Evolutionary conservation across 495 filamentous ascomycete species (phyloP).

Genomic region (Staphylotrichum longicolle): DNA sequence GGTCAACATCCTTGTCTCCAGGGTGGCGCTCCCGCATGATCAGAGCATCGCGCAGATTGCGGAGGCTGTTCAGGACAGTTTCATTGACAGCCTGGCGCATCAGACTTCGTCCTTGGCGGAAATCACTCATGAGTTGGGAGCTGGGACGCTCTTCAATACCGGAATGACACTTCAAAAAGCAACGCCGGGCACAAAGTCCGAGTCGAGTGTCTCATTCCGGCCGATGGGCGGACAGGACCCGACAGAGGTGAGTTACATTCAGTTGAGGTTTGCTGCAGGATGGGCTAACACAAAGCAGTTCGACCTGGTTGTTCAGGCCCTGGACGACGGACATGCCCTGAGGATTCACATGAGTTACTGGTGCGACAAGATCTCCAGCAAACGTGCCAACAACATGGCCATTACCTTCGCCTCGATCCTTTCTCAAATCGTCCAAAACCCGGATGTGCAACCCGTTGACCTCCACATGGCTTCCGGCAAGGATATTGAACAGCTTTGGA

Average conservation of each 20-base stretch:
- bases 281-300: slow-evolving; percentile 7
- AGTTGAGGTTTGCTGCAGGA: too few species aligned
- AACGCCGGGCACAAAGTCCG: slow-evolving; percentile 12
- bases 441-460: slow-evolving; percentile 4
- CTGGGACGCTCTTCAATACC: slow-evolving; percentile 13
- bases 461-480: slow-evolving; percentile 11
- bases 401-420: slow-evolving; percentile 13
- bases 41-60: slow-evolving; percentile 6
- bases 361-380: slow-evolving; percentile 14
- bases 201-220: slow-evolving; percentile 1
- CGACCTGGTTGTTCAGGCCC: slow-evolving; percentile 15
- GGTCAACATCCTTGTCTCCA: slow-evolving; percentile 19
- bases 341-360: slow-evolving; percentile 14
- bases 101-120: slow-evolving; percentile 39
- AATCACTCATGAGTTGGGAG: slow-evolving; percentile 24
- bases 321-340: slow-evolving; percentile 8
- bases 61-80: slow-evolving; percentile 31
- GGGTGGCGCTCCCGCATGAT: slow-evolving; percentile 8
- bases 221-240: slow-evolving; percentile 13
- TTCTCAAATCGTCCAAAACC: slow-evolving; percentile 8
- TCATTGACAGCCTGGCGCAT: slow-evolving; percentile 33
- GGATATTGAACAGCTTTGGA: slow-evolving; percentile 13
- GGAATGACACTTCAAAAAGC: slow-evolving; percentile 17
- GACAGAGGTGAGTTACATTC: slow-evolving; percentile 10
- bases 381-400: slow-evolving; percentile 12